Evolutionary conservation across 1,139 yeast genomes (phyloP).

Genomic region (Blastobotrys indianensis): DNA sequence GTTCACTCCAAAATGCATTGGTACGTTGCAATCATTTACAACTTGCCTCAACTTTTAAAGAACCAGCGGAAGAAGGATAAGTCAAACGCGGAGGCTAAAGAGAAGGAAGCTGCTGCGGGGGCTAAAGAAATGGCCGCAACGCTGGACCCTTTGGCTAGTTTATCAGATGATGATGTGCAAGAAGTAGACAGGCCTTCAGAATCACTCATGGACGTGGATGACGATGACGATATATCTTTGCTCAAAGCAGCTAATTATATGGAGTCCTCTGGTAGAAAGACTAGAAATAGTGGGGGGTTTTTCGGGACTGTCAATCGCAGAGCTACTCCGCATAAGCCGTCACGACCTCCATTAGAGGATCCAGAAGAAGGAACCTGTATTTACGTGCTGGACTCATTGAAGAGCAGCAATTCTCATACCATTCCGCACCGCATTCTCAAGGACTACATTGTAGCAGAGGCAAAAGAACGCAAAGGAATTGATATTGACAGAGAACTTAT

Average conservation of each 20-base stretch:
- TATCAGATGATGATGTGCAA: neutral
- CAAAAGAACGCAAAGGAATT: constrained; percentile 54
- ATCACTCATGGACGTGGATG: constrained; percentile 3
- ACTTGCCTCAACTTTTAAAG: constrained; percentile 23
- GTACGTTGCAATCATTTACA: constrained; percentile 55
- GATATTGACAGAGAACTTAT: constrained; percentile 43
- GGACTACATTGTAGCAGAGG: constrained; percentile 62
- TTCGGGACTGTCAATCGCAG: neutral
- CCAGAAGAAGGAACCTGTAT: constrained; percentile 41
- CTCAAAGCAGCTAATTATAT: neutral
- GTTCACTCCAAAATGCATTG: constrained; percentile 73
- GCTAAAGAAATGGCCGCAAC: neutral
- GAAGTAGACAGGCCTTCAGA: constrained; percentile 4
- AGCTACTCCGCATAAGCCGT: neutral
- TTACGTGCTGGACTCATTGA: constrained; percentile 72
- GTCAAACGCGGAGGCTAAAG: neutral
- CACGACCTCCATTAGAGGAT: neutral
- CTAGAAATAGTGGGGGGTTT: constrained; percentile 1
- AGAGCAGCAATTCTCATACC: constrained; percentile 32
- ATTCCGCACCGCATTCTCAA: constrained; percentile 44
- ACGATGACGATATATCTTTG: constrained; percentile 1
- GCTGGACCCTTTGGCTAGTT: neutral
- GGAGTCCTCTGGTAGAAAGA: neutral
- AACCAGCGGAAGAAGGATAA: constrained; percentile 4
- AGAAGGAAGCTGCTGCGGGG: neutral